Base-by-base conservation (phyloP, 768 basidiomycete species). In the Sarcodon sp. region DNA sequence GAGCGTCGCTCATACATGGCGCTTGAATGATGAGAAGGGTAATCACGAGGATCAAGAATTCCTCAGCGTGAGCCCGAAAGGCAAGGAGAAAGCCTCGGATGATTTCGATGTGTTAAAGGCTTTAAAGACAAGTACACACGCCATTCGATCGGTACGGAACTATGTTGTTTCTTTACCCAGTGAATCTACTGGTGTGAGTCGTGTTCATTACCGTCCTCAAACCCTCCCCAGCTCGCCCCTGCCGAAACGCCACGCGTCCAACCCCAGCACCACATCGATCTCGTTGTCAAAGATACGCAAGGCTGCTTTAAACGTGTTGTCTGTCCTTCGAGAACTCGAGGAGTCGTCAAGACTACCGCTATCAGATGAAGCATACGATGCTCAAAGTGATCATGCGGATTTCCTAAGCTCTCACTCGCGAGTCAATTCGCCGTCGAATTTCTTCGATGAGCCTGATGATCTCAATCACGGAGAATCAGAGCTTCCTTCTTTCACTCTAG, bases 111-210 rank as follows among this genome's bases (percentile, higher is more conserved):
- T 96, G 6, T 72, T 93, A 7, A 70, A 68, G 4, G 68, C 80
- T 4, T 75, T 94, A 49, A 83, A 87, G 62, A 77, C 71, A 1
- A 92, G 90, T 0, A 90, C 89, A 6, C 75, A 73, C 36, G 79
- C 86, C 4, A 79, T 96, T 43, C 79, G 91, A 33, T 80, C 83
- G 11, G 83, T 88, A 33, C 76, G 90, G 10, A 87, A 87, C 60
- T 92, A 91, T 61, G 66, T 91, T 15, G 68, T 92, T 33, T 79
- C 84, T 0, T 75, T 92, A 11, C 89, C 88, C 0, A 81, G 89
- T 57, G 85, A 89, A 53, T 73, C 57, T 71, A 54, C 64, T 1
- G 53, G 54, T 32, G 49, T 56, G 36, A 51, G 16, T 33, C 48
- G 48, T 44, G 43, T 50, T 32, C 47, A 81, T 18, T 87, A 79